phyloP scores from a whole-genome alignment of 352 stramenopile genomes.

The Pythium phragmitis region DNA sequence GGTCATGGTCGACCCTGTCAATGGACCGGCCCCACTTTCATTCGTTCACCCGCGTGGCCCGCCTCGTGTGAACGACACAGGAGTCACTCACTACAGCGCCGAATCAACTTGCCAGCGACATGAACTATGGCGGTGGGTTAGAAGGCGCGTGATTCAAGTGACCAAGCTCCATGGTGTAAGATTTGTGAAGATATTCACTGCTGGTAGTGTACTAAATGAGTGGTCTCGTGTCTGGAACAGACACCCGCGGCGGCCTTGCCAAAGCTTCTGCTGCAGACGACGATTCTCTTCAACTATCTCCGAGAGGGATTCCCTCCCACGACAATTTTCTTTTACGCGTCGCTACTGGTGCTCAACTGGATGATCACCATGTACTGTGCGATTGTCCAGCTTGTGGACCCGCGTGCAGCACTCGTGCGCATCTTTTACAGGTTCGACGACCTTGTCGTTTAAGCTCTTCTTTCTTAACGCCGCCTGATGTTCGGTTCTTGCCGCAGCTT shows the following conservation, averaged over 20 bases:
- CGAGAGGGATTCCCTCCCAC: slow-evolving; percentile 41
- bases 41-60: too few relatives aligned
- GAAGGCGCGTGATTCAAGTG: too few relatives aligned
- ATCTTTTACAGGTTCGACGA: slow-evolving; percentile 20
- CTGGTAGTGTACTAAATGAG: not conserved
- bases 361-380: slow-evolving; percentile 45
- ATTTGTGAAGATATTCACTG: not conserved
- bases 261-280: slow-evolving; percentile 51
- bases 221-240: slow-evolving; percentile 15
- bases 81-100: too few relatives aligned
- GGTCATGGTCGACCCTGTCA: too few relatives aligned
- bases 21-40: not conserved
- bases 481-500: slow-evolving; percentile 27
- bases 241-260: slow-evolving; percentile 41
- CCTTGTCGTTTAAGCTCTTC: too few relatives aligned
- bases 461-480: too few relatives aligned
- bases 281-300: slow-evolving; percentile 40
- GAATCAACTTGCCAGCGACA: too few relatives aligned
- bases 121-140: too few relatives aligned
- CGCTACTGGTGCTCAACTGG: slow-evolving; percentile 47
- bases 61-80: too few relatives aligned
- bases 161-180: slow-evolving; percentile 5
- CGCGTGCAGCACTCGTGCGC: slow-evolving; percentile 8
- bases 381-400: not conserved
- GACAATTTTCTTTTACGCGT: slow-evolving; percentile 41